Conservation (phyloP, 192 early-diverging fungal genomes). For the Umbelopsis ramanniana region DNA sequence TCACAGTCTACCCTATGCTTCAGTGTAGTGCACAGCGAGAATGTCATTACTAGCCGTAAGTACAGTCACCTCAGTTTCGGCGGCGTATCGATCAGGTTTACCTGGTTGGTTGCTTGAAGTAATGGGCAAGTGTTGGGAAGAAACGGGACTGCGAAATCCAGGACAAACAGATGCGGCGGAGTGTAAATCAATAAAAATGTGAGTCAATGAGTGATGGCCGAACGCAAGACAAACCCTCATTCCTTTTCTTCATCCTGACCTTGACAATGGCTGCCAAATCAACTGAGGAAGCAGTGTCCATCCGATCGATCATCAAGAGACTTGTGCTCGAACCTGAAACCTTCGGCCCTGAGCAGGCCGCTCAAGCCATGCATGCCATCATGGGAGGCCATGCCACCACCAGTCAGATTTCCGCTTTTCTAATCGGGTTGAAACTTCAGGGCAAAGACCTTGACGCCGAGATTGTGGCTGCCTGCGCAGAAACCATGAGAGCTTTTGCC, state of each 20-base stretch:
- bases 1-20: too few relatives aligned
- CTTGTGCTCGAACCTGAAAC: constrained; percentile 64
- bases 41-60: too few relatives aligned
- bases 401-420: constrained; percentile 89
- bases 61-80: too few relatives aligned
- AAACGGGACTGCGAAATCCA: too few relatives aligned
- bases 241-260: background rate
- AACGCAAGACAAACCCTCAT: background rate
- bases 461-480: constrained; percentile 80
- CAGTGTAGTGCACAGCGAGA: too few relatives aligned
- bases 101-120: too few relatives aligned
- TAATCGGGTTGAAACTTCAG: constrained; percentile 74
- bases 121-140: too few relatives aligned
- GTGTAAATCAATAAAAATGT: background rate
- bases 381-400: constrained; percentile 79
- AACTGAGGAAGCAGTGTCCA: constrained; percentile 20
- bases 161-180: background rate
- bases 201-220: background rate
- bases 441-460: constrained; percentile 73
- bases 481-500: constrained; percentile 73
- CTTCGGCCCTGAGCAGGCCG: constrained; percentile 64
- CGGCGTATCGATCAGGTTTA: too few relatives aligned
- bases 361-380: constrained; percentile 66
- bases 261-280: background rate
- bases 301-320: constrained; percentile 67